Conservation (phyloP, 2,329 filamentous ascomycete genomes). For the Akanthomyces dipterigenus region DNA sequence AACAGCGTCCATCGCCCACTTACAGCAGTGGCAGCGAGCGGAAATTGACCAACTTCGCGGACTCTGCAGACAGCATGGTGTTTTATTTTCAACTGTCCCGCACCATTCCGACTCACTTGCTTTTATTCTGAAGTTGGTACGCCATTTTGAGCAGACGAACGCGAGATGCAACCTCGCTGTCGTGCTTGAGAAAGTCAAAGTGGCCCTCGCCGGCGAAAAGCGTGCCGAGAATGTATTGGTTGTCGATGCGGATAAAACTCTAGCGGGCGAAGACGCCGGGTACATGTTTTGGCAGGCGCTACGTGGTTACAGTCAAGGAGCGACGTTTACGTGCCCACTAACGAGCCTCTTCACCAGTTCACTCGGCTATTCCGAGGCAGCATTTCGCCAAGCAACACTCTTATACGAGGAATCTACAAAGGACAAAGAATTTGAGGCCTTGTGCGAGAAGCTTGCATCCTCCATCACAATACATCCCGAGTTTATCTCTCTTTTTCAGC, state of each 20-base stretch:
- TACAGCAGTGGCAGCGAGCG: slow-evolving; percentile 39
- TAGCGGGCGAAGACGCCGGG: slow-evolving; percentile 44
- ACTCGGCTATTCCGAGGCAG: slow-evolving; percentile 43
- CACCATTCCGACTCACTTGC: slow-evolving; percentile 20
- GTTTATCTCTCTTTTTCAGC: slow-evolving; percentile 36
- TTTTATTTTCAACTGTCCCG: slow-evolving; percentile 37
- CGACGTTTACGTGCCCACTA: slow-evolving; percentile 22
- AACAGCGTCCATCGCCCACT: slow-evolving; percentile 25
- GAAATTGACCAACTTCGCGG: slow-evolving; percentile 37
- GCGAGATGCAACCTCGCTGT: slow-evolving; percentile 31
- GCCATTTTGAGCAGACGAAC: slow-evolving; percentile 8
- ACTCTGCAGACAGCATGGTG: slow-evolving; percentile 37
- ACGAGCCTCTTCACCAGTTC: slow-evolving; percentile 39
- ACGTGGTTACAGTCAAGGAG: background rate
- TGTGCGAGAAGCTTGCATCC: slow-evolving; percentile 39
- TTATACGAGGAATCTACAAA: slow-evolving; percentile 41
- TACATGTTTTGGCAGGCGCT: slow-evolving; percentile 40
- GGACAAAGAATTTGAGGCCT: slow-evolving; percentile 32
- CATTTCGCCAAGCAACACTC: slow-evolving; percentile 48
- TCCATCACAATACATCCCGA: slow-evolving; percentile 39
- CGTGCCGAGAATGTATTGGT: slow-evolving; percentile 41
- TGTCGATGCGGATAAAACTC: slow-evolving; percentile 52
- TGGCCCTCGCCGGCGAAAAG: slow-evolving; percentile 19
- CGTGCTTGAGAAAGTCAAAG: slow-evolving; percentile 27
- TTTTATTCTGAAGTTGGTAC: slow-evolving; percentile 10